Conservation (phyloP, 2,329 filamentous ascomycete species). For the Ceratocystis harringtonii region DNA sequence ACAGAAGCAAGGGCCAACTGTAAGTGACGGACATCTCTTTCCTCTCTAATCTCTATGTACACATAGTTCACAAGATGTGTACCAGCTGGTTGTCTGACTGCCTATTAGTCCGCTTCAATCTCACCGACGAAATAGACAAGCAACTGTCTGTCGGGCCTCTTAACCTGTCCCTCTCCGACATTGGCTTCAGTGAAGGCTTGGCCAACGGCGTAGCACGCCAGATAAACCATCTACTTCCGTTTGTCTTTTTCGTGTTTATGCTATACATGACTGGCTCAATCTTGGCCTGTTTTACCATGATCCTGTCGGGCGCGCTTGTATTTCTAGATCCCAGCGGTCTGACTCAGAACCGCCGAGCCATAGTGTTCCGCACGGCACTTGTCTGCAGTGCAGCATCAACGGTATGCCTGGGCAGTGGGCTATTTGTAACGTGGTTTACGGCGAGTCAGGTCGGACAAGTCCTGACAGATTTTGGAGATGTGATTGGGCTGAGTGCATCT, state of each 20-base stretch:
- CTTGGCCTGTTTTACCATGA: constrained; percentile 26
- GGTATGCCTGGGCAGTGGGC: constrained; percentile 28
- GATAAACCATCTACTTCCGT: constrained; percentile 35
- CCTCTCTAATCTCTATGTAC: not conserved
- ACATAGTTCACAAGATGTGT: not conserved
- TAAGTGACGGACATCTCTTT: constrained; percentile 21
- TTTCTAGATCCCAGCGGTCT: not conserved
- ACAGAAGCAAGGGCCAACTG: constrained; percentile 28
- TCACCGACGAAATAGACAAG: constrained; percentile 33
- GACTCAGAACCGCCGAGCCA: not conserved
- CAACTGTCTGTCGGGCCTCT: constrained; percentile 33
- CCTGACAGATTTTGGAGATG: constrained; percentile 31
- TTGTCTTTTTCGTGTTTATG: constrained; percentile 34
- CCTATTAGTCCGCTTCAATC: constrained; percentile 28
- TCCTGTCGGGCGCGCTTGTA: constrained; percentile 23
- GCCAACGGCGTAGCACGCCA: constrained; percentile 28
- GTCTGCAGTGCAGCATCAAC: constrained; percentile 26
- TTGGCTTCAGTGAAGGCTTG: constrained; percentile 28
- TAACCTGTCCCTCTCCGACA: constrained; percentile 30
- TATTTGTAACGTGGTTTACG: constrained; percentile 30
- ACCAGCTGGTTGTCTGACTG: not conserved
- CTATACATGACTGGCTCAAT: constrained; percentile 35
- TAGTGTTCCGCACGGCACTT: constrained; percentile 24
- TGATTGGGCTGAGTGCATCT: constrained; percentile 31
- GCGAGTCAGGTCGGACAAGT: constrained; percentile 28